These are phyloP conservation scores for Avicennia marina DNA, from an alignment of 257 asterid species.

Conservation along the genomic window DNA sequence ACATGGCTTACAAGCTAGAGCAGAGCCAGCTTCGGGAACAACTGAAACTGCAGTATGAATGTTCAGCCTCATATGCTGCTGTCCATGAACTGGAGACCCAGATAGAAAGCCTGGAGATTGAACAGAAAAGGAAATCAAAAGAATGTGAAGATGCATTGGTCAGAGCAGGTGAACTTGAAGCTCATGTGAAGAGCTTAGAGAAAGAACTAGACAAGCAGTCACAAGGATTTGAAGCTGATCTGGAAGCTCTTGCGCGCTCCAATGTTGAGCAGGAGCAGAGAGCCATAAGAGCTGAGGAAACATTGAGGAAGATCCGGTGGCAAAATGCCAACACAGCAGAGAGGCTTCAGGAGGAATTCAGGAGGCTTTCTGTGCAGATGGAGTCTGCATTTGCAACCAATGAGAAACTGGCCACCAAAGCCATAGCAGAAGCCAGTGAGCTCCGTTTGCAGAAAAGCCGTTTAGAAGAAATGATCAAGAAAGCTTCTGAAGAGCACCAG, in stretches of 20 bases:
- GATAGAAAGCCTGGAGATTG: constrained; percentile 59
- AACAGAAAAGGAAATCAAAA: constrained; percentile 40
- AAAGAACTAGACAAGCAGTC: constrained; percentile 73
- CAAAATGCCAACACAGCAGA: constrained; percentile 79
- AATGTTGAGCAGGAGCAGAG: constrained; percentile 91
- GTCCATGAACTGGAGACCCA: constrained; percentile 62
- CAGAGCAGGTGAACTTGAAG: constrained; percentile 47
- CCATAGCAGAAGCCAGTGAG: constrained; percentile 72
- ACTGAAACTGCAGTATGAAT: constrained; percentile 77
- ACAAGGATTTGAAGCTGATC: constrained; percentile 69
- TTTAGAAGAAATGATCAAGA: constrained; percentile 54
- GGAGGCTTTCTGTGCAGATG: constrained; percentile 75
- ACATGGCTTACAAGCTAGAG: constrained; percentile 58
- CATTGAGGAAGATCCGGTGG: constrained; percentile 67
- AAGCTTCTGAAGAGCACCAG: constrained; percentile 53
- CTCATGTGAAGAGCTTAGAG: constrained; percentile 51
- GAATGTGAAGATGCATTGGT: constrained; percentile 31
- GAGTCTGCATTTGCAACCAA: constrained; percentile 74
- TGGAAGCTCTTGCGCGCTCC: constrained; percentile 47
- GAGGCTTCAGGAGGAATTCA: constrained; percentile 77
- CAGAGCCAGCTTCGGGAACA: constrained; percentile 84
- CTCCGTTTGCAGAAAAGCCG: constrained; percentile 52
- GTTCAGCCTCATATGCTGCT: constrained; percentile 46
- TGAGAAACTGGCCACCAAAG: constrained; percentile 76
- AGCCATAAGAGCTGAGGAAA: constrained; percentile 87